Evolutionary conservation across 192 early-diverging fungal species (phyloP).

Genomic region (Funneliformis mosseae): DNA sequence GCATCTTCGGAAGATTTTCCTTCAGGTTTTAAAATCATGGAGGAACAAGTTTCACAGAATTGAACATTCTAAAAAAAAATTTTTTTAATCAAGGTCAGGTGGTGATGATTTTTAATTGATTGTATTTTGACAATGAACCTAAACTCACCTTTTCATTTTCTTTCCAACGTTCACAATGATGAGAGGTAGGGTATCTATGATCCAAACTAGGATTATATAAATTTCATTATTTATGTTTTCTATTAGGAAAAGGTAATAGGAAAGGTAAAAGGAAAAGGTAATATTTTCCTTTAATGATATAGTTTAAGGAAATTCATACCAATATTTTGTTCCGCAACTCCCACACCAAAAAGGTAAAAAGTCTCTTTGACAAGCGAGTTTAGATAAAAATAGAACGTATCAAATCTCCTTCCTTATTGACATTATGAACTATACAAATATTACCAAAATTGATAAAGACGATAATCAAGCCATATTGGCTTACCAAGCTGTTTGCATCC

Average conservation of each 20-base stretch:
- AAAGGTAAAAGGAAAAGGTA: too few relatives aligned
- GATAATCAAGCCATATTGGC: not conserved
- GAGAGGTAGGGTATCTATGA: constrained; percentile 38
- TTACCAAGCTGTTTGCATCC: not conserved
- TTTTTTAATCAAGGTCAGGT: too few relatives aligned
- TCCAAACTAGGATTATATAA: constrained; percentile 22
- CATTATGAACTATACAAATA: too few relatives aligned
- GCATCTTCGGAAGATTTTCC: constrained; percentile 14
- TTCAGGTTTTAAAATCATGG: constrained; percentile 25
- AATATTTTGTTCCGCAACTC: not conserved
- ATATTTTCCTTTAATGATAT: too few relatives aligned
- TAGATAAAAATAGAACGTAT: not conserved
- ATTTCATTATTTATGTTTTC: too few relatives aligned
- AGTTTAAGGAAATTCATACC: not conserved
- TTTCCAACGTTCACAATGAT: constrained; percentile 26
- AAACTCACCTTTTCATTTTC: constrained; percentile 30
- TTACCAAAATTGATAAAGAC: not conserved
- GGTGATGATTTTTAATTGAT: not conserved
- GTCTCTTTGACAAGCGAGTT: not conserved
- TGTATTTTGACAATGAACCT: constrained; percentile 3
- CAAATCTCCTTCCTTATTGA: too few relatives aligned
- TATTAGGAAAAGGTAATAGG: too few relatives aligned
- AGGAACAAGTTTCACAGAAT: constrained; percentile 19
- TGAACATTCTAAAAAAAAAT: not conserved
- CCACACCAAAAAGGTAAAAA: constrained; percentile 2